Evolutionary conservation across 768 basidiomycete genomes (phyloP).

Genomic region (Strobilomyces dryophilus): DNA sequence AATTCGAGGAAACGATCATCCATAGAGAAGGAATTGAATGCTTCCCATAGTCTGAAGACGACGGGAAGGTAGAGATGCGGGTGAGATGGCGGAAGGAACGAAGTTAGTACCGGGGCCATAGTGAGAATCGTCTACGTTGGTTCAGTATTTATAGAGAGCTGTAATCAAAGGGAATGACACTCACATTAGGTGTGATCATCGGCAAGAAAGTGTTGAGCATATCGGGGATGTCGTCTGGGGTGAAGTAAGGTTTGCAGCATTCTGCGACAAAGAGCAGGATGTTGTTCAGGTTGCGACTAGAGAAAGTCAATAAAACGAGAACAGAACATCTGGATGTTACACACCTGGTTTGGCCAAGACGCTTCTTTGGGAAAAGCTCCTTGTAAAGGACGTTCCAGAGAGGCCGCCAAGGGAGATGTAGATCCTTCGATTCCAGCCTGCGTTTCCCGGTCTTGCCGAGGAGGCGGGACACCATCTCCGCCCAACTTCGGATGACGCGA

Average conservation of each 20-base stretch:
- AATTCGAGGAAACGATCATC: slow-evolving; percentile 76
- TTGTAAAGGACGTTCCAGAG: slow-evolving; percentile 73
- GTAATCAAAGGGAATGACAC: slow-evolving; percentile 18
- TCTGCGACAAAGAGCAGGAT: slow-evolving; percentile 73
- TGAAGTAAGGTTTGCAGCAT: slow-evolving; percentile 66
- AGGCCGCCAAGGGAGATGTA: slow-evolving; percentile 69
- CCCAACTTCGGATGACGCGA: slow-evolving; percentile 68
- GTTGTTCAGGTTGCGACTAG: slow-evolving; percentile 62
- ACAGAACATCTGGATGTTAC: slow-evolving; percentile 19
- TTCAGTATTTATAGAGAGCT: slow-evolving; percentile 2
- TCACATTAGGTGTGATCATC: slow-evolving; percentile 64
- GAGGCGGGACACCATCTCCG: slow-evolving; percentile 72
- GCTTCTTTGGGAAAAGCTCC: slow-evolving; percentile 70
- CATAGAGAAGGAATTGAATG: slow-evolving; percentile 67
- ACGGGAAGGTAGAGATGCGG: slow-evolving; percentile 65
- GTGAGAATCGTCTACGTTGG: slow-evolving; percentile 53
- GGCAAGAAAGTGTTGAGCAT: slow-evolving; percentile 76
- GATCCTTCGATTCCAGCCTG: slow-evolving; percentile 63
- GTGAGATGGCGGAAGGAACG: slow-evolving; percentile 69
- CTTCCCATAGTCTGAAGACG: slow-evolving; percentile 74
- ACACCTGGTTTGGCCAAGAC: slow-evolving; percentile 56
- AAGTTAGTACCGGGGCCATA: slow-evolving; percentile 73
- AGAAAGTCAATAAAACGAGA: slow-evolving; percentile 6
- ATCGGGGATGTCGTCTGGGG: slow-evolving; percentile 55
- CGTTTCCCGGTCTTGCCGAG: slow-evolving; percentile 65